Evolutionary conservation across 805 yeast species (phyloP).

Genomic region (Candida manassasensis): DNA sequence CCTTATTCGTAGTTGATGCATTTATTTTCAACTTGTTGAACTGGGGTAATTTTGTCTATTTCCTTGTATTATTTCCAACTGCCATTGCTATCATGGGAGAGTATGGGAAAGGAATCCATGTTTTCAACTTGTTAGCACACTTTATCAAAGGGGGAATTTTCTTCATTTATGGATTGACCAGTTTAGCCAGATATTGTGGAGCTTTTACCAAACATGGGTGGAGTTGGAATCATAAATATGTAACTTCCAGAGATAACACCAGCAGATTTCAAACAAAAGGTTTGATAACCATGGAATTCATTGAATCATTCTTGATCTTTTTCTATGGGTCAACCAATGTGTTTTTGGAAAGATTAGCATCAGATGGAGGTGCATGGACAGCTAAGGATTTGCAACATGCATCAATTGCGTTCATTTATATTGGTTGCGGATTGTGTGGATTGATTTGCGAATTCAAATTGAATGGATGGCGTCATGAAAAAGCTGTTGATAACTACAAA

Average conservation of each 20-base stretch:
- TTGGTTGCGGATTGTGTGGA: constrained; percentile 93
- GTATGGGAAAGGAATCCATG: constrained; percentile 60
- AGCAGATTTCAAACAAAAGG: constrained; percentile 35
- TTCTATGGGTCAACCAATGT: constrained; percentile 88
- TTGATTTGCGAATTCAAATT: constrained; percentile 70
- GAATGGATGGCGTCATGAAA: constrained; percentile 51
- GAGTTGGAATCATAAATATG: constrained; percentile 71
- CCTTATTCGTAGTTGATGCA: not conserved
- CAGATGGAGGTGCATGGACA: constrained; percentile 75
- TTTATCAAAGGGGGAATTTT: constrained; percentile 95
- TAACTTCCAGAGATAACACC: constrained; percentile 22
- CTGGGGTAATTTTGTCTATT: constrained; percentile 60
- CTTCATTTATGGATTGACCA: constrained; percentile 64
- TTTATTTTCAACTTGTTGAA: constrained; percentile 46
- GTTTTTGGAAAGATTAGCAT: constrained; percentile 77
- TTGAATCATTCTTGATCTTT: constrained; percentile 75
- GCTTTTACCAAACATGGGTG: constrained; percentile 71
- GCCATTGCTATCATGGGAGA: constrained; percentile 63
- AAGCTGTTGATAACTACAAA: constrained; percentile 17
- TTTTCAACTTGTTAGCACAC: constrained; percentile 87
- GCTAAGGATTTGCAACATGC: constrained; percentile 47
- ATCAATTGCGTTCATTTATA: constrained; percentile 41
- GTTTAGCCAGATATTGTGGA: constrained; percentile 87
- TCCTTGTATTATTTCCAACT: constrained; percentile 53
- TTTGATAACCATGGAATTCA: constrained; percentile 74